Percentiles rank a stretch among this genome's conserved stretches.
These are phyloP conservation scores for Sphagnum fallax DNA, from an alignment of 228 moss, liverwort and hornwort species.

Conservation along the genomic window DNA sequence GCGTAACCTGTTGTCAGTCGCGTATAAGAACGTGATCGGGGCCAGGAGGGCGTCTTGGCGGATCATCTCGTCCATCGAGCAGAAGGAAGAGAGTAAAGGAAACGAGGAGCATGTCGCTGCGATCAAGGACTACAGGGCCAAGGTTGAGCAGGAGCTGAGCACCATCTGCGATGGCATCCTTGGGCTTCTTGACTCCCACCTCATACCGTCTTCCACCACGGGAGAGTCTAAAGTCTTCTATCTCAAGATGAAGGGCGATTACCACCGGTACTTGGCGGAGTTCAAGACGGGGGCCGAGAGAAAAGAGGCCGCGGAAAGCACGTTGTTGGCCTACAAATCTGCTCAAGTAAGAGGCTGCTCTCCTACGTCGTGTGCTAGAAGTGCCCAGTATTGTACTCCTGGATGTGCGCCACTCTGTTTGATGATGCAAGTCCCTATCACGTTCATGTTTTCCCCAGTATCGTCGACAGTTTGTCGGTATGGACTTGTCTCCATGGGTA, in stretches of 20 bases:
- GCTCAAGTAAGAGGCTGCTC: constrained; percentile 4
- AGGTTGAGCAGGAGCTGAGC: constrained; percentile 10
- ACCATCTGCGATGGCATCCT: constrained; percentile 7
- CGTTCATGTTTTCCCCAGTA: too few relatives aligned
- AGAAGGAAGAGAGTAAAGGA: constrained; percentile 9
- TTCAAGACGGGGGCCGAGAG: constrained; percentile 12
- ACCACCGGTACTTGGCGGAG: constrained; percentile 6
- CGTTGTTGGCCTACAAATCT: constrained; percentile 7
- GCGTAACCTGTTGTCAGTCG: constrained; percentile 8
- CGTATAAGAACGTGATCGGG: constrained; percentile 10
- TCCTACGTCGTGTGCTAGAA: too few relatives aligned
- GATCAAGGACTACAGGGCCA: constrained; percentile 7
- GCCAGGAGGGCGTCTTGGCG: constrained; percentile 8
- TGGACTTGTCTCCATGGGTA: too few relatives aligned
- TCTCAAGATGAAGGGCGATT: constrained; percentile 10
- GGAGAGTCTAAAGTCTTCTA: constrained; percentile 11
- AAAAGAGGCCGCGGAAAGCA: constrained; percentile 7
- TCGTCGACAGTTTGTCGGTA: too few relatives aligned
- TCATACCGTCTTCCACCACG: constrained; percentile 7
- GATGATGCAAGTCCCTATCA: too few relatives aligned
- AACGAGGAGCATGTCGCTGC: constrained; percentile 9
- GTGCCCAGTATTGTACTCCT: too few relatives aligned
- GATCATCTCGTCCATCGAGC: constrained; percentile 10
- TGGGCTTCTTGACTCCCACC: constrained; percentile 6
- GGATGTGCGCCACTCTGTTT: too few relatives aligned